A percentile compares a stretch with the other conserved stretches of the same genome.
These are phyloP conservation scores for Fraxinus ornus DNA, from an alignment of 305 asterid species.

Conservation along the genomic window DNA sequence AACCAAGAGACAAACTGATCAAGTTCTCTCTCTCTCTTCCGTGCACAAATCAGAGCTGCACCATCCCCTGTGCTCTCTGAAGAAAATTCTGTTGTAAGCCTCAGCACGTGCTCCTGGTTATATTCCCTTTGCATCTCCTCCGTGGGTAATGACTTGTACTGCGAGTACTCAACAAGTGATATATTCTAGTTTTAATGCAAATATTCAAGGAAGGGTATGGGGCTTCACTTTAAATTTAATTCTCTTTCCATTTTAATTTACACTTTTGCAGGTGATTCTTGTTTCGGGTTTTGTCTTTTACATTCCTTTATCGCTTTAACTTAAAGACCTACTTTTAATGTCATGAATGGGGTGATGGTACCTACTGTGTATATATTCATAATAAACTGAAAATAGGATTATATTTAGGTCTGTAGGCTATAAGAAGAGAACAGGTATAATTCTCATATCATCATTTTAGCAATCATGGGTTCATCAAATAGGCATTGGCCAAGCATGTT, in stretches of 20 bases:
- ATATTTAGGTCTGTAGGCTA: neutral
- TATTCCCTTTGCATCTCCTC: constrained; percentile 57
- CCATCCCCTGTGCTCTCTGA: constrained; percentile 34
- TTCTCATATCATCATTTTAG: constrained; percentile 2
- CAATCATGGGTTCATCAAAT: constrained; percentile 78
- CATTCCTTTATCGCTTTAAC: constrained; percentile 7
- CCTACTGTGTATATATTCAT: neutral
- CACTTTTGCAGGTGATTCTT: constrained; percentile 71
- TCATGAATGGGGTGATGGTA: neutral
- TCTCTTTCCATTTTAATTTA: constrained; percentile 46
- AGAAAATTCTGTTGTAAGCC: constrained; percentile 53
- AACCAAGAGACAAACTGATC: constrained; percentile 50
- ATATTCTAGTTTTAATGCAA: constrained; percentile 27
- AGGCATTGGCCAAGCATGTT: constrained; percentile 99
- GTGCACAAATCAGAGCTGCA: constrained; percentile 16
- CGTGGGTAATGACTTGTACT: constrained; percentile 30
- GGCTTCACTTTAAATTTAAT: constrained; percentile 53
- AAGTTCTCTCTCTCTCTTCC: constrained; percentile 23
- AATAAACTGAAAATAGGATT: neutral
- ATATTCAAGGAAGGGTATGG: constrained; percentile 47
- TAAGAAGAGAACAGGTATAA: neutral
- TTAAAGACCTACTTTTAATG: neutral
- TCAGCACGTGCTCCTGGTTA: constrained; percentile 63
- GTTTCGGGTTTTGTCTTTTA: constrained; percentile 57
- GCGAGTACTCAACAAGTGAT: constrained; percentile 43